Conservation (phyloP, 345 rosid genomes). For the Corchorus capsularis region DNA sequence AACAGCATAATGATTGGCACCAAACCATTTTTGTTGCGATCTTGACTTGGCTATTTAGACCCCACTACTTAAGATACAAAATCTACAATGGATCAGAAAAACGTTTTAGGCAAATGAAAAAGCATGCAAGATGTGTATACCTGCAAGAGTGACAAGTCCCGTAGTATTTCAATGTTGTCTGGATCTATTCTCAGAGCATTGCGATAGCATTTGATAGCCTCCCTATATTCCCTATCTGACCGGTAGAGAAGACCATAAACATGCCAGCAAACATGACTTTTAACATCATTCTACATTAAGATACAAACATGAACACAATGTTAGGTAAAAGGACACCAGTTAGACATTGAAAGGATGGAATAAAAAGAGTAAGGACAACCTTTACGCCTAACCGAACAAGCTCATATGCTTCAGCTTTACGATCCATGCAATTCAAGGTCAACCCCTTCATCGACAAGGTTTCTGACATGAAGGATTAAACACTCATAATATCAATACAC, state of each 20-base stretch:
- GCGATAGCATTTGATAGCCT: constrained; percentile 97
- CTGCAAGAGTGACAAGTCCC: constrained; percentile 97
- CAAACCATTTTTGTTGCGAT: background rate
- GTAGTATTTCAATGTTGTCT: constrained; percentile 92
- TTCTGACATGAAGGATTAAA: constrained; percentile 50
- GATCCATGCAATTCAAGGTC: constrained; percentile 98
- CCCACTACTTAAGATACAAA: background rate
- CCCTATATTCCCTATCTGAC: constrained; percentile 98
- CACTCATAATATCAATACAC: constrained; percentile 4
- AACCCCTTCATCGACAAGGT: constrained; percentile 98
- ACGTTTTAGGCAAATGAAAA: background rate
- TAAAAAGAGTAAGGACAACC: constrained; percentile 47
- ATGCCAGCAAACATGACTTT: constrained; percentile 99
- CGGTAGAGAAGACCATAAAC: constrained; percentile 97
- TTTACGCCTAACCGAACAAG: constrained; percentile 94
- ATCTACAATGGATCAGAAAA: background rate
- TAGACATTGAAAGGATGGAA: constrained; percentile 15
- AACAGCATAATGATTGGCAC: background rate
- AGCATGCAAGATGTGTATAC: constrained; percentile 33
- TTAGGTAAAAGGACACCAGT: constrained; percentile 14
- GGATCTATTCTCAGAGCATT: constrained; percentile 96
- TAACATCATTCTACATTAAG: constrained; percentile 86
- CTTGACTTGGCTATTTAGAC: background rate
- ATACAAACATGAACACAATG: constrained; percentile 21
- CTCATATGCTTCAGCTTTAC: constrained; percentile 95